A percentile compares a stretch with the other conserved stretches of the same genome.
These are phyloP conservation scores for Lipomyces anomalus DNA, from an alignment of 805 yeast genomes.

Conservation along the genomic window DNA sequence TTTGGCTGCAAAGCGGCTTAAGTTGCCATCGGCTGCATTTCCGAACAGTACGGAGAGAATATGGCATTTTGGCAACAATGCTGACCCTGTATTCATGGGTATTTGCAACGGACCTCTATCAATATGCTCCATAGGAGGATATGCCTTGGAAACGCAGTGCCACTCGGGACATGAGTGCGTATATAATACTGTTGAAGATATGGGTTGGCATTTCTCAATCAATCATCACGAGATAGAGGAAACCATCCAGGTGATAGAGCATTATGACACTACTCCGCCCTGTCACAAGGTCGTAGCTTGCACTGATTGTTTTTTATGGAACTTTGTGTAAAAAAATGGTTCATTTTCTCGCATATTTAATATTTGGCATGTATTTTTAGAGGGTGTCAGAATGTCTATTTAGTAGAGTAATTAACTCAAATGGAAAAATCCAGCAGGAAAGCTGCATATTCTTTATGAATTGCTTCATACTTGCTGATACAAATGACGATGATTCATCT, in stretches of 20 bases:
- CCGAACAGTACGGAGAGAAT: constrained; percentile 72
- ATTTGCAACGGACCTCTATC: constrained; percentile 92
- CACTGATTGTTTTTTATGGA: constrained; percentile 22
- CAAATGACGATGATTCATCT: no score
- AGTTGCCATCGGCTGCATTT: constrained; percentile 90
- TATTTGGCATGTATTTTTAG: no score
- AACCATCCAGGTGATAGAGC: constrained; percentile 68
- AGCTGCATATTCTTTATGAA: no score
- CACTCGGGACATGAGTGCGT: constrained; percentile 84
- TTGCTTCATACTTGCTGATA: no score
- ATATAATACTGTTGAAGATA: constrained; percentile 82
- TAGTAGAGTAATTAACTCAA: no score
- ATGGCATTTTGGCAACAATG: constrained; percentile 95
- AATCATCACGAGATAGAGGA: constrained; percentile 86
- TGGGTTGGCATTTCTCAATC: constrained; percentile 86
- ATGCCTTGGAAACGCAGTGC: constrained; percentile 94
- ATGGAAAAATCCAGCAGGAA: no score
- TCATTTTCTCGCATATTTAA: no score
- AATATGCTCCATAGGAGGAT: constrained; percentile 84
- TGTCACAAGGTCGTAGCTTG: constrained; percentile 38
- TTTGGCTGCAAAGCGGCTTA: constrained; percentile 75
- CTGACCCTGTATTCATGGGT: constrained; percentile 95
- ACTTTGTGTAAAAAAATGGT: constrained; percentile 2
- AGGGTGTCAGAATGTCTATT: no score
- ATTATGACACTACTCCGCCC: constrained; percentile 68